Evolutionary conservation across 176 grass and related monocot genomes (phyloP).

Genomic region (Juncus effusus): DNA sequence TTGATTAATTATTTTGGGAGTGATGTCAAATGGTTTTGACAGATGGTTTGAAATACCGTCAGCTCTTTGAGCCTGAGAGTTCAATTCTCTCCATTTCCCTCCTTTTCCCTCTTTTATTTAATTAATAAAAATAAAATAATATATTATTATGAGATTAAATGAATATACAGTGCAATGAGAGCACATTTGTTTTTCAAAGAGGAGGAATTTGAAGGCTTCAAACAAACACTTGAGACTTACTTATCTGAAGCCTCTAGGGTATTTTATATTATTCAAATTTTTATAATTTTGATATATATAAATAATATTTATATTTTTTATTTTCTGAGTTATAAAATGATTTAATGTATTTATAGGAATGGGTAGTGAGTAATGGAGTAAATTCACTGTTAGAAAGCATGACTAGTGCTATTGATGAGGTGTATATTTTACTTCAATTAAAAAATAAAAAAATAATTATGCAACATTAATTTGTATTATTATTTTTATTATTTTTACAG

Average conservation of each 20-base stretch:
- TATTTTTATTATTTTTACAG: slow-evolving; percentile 32
- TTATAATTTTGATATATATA: too few species aligned
- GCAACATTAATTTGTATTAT: not conserved
- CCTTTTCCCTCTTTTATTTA: slow-evolving; percentile 18
- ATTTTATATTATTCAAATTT: slow-evolving; percentile 8
- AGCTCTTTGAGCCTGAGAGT: slow-evolving; percentile 96
- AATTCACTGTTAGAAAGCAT: slow-evolving; percentile 80
- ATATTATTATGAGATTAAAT: slow-evolving; percentile 45
- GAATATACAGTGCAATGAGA: slow-evolving; percentile 66
- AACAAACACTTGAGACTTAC: slow-evolving; percentile 65
- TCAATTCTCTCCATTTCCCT: slow-evolving; percentile 99
- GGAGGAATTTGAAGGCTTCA: slow-evolving; percentile 89
- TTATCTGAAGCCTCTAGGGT: slow-evolving; percentile 78
- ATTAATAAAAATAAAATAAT: slow-evolving; percentile 48
- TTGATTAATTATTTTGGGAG: slow-evolving; percentile 41
- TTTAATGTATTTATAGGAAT: slow-evolving; percentile 45
- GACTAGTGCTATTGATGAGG: slow-evolving; percentile 89
- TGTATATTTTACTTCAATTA: slow-evolving; percentile 13
- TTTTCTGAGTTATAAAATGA: too few species aligned
- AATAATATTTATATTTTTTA: too few species aligned
- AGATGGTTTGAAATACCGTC: slow-evolving; percentile 35
- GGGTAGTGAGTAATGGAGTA: slow-evolving; percentile 55
- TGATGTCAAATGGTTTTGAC: slow-evolving; percentile 91
- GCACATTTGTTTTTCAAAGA: slow-evolving; percentile 93
- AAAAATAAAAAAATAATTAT: not conserved